Conservation (phyloP, 352 stramenopile species). For the Globisporangium camurandrum region DNA sequence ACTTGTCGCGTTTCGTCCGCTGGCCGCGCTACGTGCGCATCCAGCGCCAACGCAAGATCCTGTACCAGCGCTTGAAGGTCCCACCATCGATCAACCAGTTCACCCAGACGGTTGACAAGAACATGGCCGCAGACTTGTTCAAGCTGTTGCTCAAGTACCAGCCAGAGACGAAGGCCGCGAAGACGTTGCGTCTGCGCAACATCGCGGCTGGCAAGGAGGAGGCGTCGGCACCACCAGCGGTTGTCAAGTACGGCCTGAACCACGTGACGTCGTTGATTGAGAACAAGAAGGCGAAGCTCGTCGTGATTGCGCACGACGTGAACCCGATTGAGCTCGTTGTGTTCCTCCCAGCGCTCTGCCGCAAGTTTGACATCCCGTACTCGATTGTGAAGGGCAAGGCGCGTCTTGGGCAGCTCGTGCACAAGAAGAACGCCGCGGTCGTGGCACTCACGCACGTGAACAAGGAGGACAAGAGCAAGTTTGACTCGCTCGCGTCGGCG, state of each 20-base stretch:
- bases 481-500: conserved; percentile 89
- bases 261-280: conserved; percentile 99
- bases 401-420: conserved; percentile 96
- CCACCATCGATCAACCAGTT: conserved; percentile 99
- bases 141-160: conserved; percentile 99
- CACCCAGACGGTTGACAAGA: conserved; percentile 97
- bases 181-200: conserved; percentile 96
- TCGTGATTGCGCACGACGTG: conserved; percentile 99
- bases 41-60: conserved; percentile 98
- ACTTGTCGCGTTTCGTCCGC: conserved; percentile 97
- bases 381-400: conserved; percentile 99
- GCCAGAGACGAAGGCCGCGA: conserved; percentile 96
- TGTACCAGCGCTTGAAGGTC: conserved; percentile 98
- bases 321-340: conserved; percentile 98
- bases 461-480: conserved; percentile 97
- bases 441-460: conserved; percentile 96
- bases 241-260: conserved; percentile 99
- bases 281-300: conserved; percentile 99
- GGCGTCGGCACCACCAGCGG: conserved; percentile 77
- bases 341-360: conserved; percentile 96
- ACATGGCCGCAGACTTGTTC: conserved; percentile 96
- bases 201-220: conserved; percentile 92
- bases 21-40: conserved; percentile 99
- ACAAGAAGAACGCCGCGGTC: conserved; percentile 97
- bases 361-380: conserved; percentile 99